These are phyloP conservation scores for Rhodotorula sp. DNA, from an alignment of 1,284 basidiomycete species.

Conservation along the genomic window DNA sequence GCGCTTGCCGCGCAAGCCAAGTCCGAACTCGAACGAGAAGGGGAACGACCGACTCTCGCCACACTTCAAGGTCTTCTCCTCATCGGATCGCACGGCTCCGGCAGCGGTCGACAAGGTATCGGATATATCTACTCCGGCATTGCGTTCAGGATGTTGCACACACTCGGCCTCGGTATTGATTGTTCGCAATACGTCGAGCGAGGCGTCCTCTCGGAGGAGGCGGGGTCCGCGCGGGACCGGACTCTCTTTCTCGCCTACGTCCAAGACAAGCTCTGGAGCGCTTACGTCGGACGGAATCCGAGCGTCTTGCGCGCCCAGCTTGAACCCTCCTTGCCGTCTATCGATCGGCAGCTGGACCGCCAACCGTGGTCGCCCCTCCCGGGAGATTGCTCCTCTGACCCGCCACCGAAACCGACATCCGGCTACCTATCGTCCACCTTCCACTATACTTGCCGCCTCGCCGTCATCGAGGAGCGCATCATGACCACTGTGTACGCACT, in stretches of 20 bases:
- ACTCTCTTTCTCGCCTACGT: slow-evolving; percentile 25
- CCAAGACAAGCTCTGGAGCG: slow-evolving; percentile 39
- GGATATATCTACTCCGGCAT: slow-evolving; percentile 14
- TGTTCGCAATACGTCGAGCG: slow-evolving; percentile 43
- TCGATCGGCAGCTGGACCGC: slow-evolving; percentile 38
- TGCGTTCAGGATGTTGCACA: background rate
- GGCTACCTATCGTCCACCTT: slow-evolving; percentile 11
- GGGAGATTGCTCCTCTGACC: background rate
- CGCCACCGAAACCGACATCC: slow-evolving; percentile 1
- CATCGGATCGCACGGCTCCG: slow-evolving; percentile 43
- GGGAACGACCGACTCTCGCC: slow-evolving; percentile 45
- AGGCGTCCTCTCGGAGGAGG: slow-evolving; percentile 43
- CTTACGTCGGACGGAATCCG: slow-evolving; percentile 42
- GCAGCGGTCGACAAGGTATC: slow-evolving; percentile 7
- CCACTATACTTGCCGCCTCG: slow-evolving; percentile 9
- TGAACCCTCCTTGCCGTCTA: slow-evolving; percentile 39
- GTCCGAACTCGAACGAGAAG: slow-evolving; percentile 44
- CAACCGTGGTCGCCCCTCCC: slow-evolving; percentile 12
- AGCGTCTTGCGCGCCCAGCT: slow-evolving; percentile 33
- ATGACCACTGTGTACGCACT: slow-evolving; percentile 11
- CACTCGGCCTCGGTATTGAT: slow-evolving; percentile 45
- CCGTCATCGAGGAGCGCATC: slow-evolving; percentile 16
- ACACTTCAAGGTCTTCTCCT: slow-evolving; percentile 46
- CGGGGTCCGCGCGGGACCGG: slow-evolving; percentile 40
- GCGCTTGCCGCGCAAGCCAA: slow-evolving; percentile 41